phyloP scores from a whole-genome alignment of 495 filamentous ascomycete genomes.

The Hypoxylon lienhwacheense region DNA sequence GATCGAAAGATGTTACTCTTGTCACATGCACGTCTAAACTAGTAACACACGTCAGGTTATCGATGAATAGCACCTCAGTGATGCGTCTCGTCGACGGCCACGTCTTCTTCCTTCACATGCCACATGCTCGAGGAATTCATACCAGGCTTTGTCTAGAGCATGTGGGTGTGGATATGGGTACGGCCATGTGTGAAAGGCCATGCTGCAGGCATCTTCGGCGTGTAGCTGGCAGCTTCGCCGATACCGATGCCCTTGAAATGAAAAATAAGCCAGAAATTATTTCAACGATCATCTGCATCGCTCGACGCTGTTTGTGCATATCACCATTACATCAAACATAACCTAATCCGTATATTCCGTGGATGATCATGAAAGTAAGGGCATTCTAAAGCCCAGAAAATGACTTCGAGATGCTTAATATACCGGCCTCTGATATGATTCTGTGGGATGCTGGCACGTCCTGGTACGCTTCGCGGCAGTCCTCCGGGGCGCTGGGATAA shows the following conservation, averaged over 20 bases:
- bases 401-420: no score
- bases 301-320: constrained; percentile 20
- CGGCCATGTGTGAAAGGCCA: constrained; percentile 10
- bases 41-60: constrained; percentile 20
- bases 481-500: constrained; percentile 1
- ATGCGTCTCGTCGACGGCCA: constrained; percentile 28
- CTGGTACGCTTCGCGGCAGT: constrained; percentile 4
- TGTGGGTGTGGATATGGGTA: constrained; percentile 29
- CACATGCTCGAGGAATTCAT: constrained; percentile 18
- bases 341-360: constrained; percentile 12
- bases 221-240: constrained; percentile 24
- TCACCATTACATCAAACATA: constrained; percentile 23
- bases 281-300: constrained; percentile 9
- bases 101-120: constrained; percentile 25
- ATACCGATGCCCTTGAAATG: constrained; percentile 13
- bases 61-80: constrained; percentile 13
- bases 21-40: constrained; percentile 12
- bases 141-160: constrained; percentile 8
- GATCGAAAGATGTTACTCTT: neutral
- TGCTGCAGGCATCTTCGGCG: constrained; percentile 22
- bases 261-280: neutral
- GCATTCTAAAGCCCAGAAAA: constrained; percentile 1
- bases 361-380: constrained; percentile 9
- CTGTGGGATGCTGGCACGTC: neutral
- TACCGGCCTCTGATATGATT: neutral